Percentiles rank a stretch among this genome's conserved stretches.
Conservation (phyloP, 2,329 filamentous ascomycete species). For the Lasiodiplodia theobromae region DNA sequence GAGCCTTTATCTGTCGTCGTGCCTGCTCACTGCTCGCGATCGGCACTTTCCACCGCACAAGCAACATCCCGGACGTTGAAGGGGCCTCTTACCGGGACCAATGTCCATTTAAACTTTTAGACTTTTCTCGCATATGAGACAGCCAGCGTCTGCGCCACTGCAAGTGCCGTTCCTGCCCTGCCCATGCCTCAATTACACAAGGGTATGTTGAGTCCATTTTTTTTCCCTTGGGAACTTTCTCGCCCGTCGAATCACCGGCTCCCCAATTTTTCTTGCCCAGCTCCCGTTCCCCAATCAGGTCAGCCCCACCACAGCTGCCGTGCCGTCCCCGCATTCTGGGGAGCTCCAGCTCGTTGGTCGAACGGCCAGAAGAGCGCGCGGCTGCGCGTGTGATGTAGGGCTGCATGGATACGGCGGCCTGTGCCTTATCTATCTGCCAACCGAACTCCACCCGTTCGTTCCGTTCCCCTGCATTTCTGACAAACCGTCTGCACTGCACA, state of each 20-base stretch:
- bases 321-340: neutral
- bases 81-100: neutral
- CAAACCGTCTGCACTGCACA: neutral
- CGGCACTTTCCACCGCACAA: neutral
- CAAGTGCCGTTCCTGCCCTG: neutral
- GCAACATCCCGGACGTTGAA: neutral
- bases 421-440: conserved; percentile 1
- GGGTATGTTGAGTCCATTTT: neutral
- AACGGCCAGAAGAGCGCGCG: neutral
- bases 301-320: neutral
- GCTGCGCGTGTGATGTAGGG: neutral
- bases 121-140: conserved; percentile 9
- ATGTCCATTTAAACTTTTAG: conserved; percentile 23
- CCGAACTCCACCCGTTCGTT: neutral
- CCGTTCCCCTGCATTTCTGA: neutral
- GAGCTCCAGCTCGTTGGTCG: neutral
- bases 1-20: neutral
- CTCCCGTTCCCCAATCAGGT: neutral
- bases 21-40: neutral
- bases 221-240: neutral
- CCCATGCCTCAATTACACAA: conserved; percentile 19
- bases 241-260: neutral
- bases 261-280: neutral
- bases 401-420: conserved; percentile 14
- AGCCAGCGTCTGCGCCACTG: conserved; percentile 13